Evolutionary conservation across 2,329 filamentous ascomycete species (phyloP), one percentile per base, ranked within the genome.

Genomic region (Fusarium verticillioides): DNA sequence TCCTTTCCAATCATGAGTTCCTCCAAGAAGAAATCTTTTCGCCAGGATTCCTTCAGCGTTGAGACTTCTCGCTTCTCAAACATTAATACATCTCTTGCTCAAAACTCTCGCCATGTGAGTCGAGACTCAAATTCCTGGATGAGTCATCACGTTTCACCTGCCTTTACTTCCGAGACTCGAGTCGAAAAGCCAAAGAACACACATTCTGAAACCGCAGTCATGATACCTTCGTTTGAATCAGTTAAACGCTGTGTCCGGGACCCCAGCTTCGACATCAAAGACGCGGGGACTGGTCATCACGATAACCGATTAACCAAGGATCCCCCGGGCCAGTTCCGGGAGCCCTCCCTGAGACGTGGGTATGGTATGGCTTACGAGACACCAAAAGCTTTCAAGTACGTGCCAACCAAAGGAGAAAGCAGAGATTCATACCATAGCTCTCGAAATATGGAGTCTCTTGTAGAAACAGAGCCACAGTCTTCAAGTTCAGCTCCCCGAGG

Each of bases 271-370:
- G 28, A 49, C 0, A 34, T 66, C 4, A 60, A 44, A 5, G 28
- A 40, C 0, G 26, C 34, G 1, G 73, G 71, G 0, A 76, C 73
- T 0, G 74, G 73, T 0, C 34, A 47, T 0, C 71, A 76, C 10
- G 73, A 76, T 8, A 28, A 75, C 6, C 32, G 34, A 0, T 5
- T 76, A 0, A 4, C 63, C 0, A 52, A 50, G 2, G 18, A 42
- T 1, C 36, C 37, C 0, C 32, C 28, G 0, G 50, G 74, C 0
- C 40, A 67, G 11, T 72, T 54, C 10, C 68, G 74, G 0, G 59
- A 70, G 6, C 57, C 54, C 0, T 75, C 63, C 2, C 4, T 77
- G 19, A 60, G 74, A 63, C 62, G 74, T 1, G 67, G 40, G 8
- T 56, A 46, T 1, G 68, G 74, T 0, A 63, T 60, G 30, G 1